Percentiles rank a stretch among this genome's conserved stretches.
These are phyloP conservation scores for Colletotrichum liriopes DNA, from an alignment of 2,329 filamentous ascomycete genomes.

Conservation along the genomic window DNA sequence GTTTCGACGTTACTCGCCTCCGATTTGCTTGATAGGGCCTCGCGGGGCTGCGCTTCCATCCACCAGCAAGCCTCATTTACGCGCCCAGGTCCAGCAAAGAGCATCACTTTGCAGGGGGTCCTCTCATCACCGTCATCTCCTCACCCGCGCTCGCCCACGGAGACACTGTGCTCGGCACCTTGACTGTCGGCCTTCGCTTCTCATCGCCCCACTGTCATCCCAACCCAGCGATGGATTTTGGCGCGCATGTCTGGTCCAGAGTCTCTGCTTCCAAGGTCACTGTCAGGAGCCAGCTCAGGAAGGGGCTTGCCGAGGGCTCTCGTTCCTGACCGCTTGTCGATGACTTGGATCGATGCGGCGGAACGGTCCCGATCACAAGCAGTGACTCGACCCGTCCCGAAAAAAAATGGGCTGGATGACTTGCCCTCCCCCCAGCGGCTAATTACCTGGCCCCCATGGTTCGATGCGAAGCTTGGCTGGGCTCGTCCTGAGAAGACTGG, in stretches of 20 bases:
- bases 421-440: constrained; percentile 20
- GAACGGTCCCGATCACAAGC: constrained; percentile 24
- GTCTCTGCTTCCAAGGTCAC: constrained; percentile 1
- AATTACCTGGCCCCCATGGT: constrained; percentile 16
- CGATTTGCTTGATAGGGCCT: constrained; percentile 63
- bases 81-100: constrained; percentile 58
- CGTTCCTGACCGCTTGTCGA: constrained; percentile 26
- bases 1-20: constrained; percentile 56
- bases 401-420: constrained; percentile 16
- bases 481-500: constrained; percentile 9
- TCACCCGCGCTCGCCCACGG: constrained; percentile 36
- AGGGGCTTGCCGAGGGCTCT: constrained; percentile 2
- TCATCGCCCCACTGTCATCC: constrained; percentile 53
- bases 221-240: constrained; percentile 18
- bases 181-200: constrained; percentile 47
- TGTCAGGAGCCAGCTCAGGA: not conserved
- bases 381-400: constrained; percentile 35
- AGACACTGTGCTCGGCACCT: constrained; percentile 5
- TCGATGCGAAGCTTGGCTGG: constrained; percentile 26
- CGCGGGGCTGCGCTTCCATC: constrained; percentile 59
- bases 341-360: constrained; percentile 14
- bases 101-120: constrained; percentile 57
- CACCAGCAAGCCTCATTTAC: constrained; percentile 67
- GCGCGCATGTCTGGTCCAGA: constrained; percentile 35
- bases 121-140: constrained; percentile 43